A percentile compares a stretch with the other conserved stretches of the same genome.
Evolutionary conservation across 306 rosid genomes (phyloP).

Genomic region (Gastrolobium villosum): DNA sequence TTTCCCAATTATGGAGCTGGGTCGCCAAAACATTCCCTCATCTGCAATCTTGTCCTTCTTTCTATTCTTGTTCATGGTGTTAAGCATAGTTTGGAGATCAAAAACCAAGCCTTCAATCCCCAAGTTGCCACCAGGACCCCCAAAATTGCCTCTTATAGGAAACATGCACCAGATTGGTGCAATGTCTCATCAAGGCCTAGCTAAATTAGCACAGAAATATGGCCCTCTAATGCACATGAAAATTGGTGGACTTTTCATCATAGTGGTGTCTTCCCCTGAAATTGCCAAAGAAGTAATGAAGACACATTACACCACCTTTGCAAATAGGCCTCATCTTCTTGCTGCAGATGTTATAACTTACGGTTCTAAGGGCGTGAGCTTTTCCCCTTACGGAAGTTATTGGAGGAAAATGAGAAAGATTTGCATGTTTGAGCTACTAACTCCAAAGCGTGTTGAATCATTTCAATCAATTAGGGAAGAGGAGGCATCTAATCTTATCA

Average conservation of each 20-base stretch:
- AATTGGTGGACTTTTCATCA: conserved; percentile 41
- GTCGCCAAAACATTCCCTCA: not conserved
- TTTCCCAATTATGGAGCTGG: conserved; percentile 39
- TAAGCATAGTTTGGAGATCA: conserved; percentile 40
- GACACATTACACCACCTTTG: conserved; percentile 46
- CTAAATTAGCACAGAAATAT: conserved; percentile 38
- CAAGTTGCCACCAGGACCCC: conserved; percentile 54
- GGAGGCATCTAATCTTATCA: conserved; percentile 41
- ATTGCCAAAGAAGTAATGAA: conserved; percentile 55
- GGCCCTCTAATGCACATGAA: conserved; percentile 53
- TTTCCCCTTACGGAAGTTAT: conserved; percentile 46
- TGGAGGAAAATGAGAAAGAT: conserved; percentile 56
- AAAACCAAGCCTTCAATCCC: conserved; percentile 41
- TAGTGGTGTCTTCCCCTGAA: conserved; percentile 55
- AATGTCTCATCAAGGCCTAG: conserved; percentile 35
- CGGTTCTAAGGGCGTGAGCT: conserved; percentile 41
- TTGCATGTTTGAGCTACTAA: conserved; percentile 46
- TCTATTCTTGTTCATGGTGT: conserved; percentile 40
- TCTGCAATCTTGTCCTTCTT: conserved; percentile 19
- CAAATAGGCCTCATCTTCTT: conserved; percentile 48
- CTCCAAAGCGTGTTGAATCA: conserved; percentile 47
- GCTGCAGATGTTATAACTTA: conserved; percentile 43
- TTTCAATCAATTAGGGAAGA: conserved; percentile 39
- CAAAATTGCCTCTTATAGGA: conserved; percentile 50
- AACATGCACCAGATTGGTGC: conserved; percentile 51